Conservation (phyloP, 768 basidiomycete species). For the Termitomyces sp. region DNA sequence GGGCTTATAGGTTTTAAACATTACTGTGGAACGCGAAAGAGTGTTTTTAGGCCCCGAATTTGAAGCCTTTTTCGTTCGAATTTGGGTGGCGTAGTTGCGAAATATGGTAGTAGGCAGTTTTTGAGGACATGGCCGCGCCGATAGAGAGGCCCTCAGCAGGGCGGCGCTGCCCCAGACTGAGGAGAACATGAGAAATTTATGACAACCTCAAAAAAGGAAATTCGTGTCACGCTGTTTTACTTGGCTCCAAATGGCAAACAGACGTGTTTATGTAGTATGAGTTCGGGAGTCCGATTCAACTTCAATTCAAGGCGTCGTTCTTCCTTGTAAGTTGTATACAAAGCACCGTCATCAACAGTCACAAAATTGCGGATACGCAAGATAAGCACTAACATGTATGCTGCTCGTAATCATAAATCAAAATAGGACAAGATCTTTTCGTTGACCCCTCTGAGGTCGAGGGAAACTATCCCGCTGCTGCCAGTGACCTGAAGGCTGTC, state of each 20-base stretch:
- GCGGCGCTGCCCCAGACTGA: slow-evolving; percentile 35
- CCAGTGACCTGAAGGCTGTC: slow-evolving; percentile 10
- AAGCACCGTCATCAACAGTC: no score
- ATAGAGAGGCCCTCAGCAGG: slow-evolving; percentile 35
- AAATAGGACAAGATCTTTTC: background rate
- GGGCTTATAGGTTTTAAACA: slow-evolving; percentile 90
- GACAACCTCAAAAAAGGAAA: slow-evolving; percentile 21
- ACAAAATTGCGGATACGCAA: no score
- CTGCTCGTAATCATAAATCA: no score
- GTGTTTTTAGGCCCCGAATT: slow-evolving; percentile 35
- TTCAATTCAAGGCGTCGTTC: no score
- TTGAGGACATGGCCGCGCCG: slow-evolving; percentile 18
- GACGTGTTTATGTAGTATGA: no score
- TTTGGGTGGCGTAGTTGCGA: slow-evolving; percentile 33
- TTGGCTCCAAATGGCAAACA: slow-evolving; percentile 11
- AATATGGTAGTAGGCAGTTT: slow-evolving; percentile 7
- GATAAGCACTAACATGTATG: no score
- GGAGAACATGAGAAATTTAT: slow-evolving; percentile 36
- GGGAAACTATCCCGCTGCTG: background rate
- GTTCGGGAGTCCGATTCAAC: no score
- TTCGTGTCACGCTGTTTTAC: slow-evolving; percentile 3
- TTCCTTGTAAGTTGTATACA: no score
- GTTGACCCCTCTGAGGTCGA: background rate
- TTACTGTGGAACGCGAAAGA: slow-evolving; percentile 46
- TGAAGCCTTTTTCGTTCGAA: slow-evolving; percentile 30